Base-by-base conservation (phyloP, 371 early-diverging fungal species). In the Parasitella parasitica region DNA sequence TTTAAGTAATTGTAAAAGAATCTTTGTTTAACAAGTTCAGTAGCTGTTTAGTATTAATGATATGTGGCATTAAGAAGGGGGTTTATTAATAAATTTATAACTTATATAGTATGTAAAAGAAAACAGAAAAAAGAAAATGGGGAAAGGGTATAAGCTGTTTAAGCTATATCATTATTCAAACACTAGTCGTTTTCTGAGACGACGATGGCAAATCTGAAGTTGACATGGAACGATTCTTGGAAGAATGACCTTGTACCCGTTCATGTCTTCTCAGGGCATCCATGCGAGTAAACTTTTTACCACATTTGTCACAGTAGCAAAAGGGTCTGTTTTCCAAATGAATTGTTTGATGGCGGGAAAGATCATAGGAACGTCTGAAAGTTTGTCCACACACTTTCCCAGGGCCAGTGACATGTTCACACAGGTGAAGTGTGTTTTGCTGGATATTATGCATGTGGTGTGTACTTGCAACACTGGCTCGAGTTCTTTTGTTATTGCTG, bases 241-340 rank as follows among this genome's bases (percentile, higher is more conserved):
- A 59, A 38, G 49, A 35, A 54, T 80, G 80, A 2, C 75, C 72
- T 48, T 80, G 80, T 6, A 77, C 75, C 27, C 77, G 58, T 61
- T 80, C 80, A 64, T 80, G 80, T 26, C 80, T 67, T 37, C 80
- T 67, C n/a, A 80, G 37, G 2, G 80, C 80, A 70, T 80, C 80
- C 72, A 75, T 76, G 6, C 80, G 54, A 34, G 80, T 80, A 54
- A 80, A 80, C 37, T 67, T 73, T 61, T 76, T 80, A 38, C 77
- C 75, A 59, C 80, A 80, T 51, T 70, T 67, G 24, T 70, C 56
- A 34, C 80, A 80, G 34, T 71, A 71, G 43, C 72, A 80, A 51
- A 77, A 75, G 0, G 77, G 75, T 30, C 80, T 57, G 36, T 80
- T 77, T 50, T 75, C 70, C 27, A 80, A 54, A 54, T 80, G 80